Conservation (phyloP, 176 grass and related monocot species). For the Lolium multiflorum region DNA sequence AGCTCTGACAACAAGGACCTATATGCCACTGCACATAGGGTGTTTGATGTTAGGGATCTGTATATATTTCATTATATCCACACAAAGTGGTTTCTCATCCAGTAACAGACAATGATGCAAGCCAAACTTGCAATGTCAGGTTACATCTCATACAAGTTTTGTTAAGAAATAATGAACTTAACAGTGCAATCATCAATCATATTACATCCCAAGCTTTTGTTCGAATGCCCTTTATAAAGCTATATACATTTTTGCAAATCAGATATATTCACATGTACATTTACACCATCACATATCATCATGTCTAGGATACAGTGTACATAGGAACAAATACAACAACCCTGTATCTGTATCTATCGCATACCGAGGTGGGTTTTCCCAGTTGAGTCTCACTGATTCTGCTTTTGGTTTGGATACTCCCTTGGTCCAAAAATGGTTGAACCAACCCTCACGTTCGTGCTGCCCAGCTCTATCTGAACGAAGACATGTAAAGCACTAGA, state of each 20-base stretch:
- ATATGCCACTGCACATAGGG: no score
- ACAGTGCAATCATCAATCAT: no score
- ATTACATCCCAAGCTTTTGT: no score
- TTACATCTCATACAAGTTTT: neutral
- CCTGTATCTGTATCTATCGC: neutral
- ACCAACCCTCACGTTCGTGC: slow-evolving; percentile 76
- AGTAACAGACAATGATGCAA: neutral
- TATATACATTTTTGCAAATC: neutral
- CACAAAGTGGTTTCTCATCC: no score
- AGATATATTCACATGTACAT: slow-evolving; percentile 19
- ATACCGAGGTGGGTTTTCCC: neutral
- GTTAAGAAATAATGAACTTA: neutral
- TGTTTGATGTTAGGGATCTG: no score
- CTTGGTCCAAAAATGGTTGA: slow-evolving; percentile 86
- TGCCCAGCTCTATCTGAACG: slow-evolving; percentile 74
- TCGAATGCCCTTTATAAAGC: no score
- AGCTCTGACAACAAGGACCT: no score
- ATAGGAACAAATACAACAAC: neutral
- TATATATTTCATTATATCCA: no score
- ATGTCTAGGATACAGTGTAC: no score
- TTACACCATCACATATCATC: neutral
- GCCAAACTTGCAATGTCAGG: neutral
- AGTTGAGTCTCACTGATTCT: neutral
- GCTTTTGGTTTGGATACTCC: slow-evolving; percentile 71
- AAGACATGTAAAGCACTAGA: neutral